phyloP scores from a whole-genome alignment of 2,329 filamentous ascomycete species.

The Arthroderma sp. region DNA sequence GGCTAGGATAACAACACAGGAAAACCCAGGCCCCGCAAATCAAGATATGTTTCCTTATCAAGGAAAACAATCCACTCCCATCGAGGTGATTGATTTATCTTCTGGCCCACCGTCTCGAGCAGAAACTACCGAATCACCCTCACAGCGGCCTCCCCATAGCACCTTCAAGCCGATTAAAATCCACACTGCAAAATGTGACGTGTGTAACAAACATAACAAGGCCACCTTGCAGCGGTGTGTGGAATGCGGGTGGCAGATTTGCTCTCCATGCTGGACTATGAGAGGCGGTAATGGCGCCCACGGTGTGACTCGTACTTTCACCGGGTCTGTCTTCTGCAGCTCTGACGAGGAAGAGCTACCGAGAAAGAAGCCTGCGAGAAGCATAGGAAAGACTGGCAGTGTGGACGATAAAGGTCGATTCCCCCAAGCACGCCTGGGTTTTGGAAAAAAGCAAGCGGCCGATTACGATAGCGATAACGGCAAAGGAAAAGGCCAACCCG shows the following conservation, averaged over 20 bases:
- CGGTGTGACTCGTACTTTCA: slow-evolving; percentile 9
- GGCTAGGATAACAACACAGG: too few relatives aligned
- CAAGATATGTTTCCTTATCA: not conserved
- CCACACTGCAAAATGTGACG: slow-evolving; percentile 27
- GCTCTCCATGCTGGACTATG: slow-evolving; percentile 18
- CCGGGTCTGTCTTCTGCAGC: slow-evolving; percentile 8
- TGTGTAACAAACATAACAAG: slow-evolving; percentile 23
- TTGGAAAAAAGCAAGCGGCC: too few relatives aligned
- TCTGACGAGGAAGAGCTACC: slow-evolving; percentile 1
- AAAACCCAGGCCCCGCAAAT: too few relatives aligned
- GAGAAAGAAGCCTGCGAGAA: not conserved
- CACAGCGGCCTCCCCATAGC: slow-evolving; percentile 8
- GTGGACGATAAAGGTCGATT: too few relatives aligned
- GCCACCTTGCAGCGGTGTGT: slow-evolving; percentile 21
- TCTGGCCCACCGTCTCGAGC: slow-evolving; percentile 2
- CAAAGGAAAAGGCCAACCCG: not conserved
- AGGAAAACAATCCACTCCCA: not conserved
- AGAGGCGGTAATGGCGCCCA: slow-evolving; percentile 13
- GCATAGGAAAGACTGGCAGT: too few relatives aligned
- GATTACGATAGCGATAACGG: too few relatives aligned
- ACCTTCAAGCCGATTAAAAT: slow-evolving; percentile 19
- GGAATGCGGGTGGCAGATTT: slow-evolving; percentile 24
- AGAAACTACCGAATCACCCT: not conserved
- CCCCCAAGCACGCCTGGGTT: too few relatives aligned
- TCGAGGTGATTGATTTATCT: slow-evolving; percentile 4